Conservation (phyloP, 148 eudicot species). For the Rhododendron kiyosumense region DNA sequence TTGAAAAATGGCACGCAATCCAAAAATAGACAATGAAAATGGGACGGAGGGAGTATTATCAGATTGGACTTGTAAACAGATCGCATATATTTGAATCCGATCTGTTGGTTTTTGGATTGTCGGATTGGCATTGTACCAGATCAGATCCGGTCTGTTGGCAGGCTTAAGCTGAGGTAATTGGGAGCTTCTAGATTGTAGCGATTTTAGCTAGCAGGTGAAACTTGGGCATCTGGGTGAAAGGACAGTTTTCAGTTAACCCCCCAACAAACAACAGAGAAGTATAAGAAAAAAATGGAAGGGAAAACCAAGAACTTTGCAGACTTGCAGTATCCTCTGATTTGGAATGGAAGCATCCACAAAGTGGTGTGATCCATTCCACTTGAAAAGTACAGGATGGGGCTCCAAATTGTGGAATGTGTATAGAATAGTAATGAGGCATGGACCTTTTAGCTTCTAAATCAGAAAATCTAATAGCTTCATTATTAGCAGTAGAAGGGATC, state of each 20-base stretch:
- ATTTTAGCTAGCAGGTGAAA: neutral
- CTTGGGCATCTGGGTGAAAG: neutral
- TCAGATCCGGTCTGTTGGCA: too few species aligned
- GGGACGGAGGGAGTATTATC: neutral
- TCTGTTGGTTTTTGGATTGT: neutral
- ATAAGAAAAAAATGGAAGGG: too few species aligned
- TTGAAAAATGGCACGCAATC: too few species aligned
- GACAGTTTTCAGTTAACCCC: neutral
- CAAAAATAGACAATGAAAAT: too few species aligned
- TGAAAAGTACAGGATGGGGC: neutral
- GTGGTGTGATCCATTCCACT: neutral
- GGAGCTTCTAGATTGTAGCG: neutral
- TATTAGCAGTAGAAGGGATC: neutral
- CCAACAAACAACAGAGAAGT: too few species aligned
- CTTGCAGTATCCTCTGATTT: neutral
- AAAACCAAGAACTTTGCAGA: too few species aligned
- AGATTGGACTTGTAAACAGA: neutral
- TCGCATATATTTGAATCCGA: neutral
- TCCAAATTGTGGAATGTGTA: neutral
- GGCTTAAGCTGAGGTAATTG: neutral
- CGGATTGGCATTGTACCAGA: neutral
- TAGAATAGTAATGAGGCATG: neutral
- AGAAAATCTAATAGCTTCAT: neutral
- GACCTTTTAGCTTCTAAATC: neutral
- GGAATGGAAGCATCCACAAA: neutral